These are phyloP conservation scores for Eucalyptus dawsonii DNA, from an alignment of 345 rosid genomes.

Conservation along the genomic window DNA sequence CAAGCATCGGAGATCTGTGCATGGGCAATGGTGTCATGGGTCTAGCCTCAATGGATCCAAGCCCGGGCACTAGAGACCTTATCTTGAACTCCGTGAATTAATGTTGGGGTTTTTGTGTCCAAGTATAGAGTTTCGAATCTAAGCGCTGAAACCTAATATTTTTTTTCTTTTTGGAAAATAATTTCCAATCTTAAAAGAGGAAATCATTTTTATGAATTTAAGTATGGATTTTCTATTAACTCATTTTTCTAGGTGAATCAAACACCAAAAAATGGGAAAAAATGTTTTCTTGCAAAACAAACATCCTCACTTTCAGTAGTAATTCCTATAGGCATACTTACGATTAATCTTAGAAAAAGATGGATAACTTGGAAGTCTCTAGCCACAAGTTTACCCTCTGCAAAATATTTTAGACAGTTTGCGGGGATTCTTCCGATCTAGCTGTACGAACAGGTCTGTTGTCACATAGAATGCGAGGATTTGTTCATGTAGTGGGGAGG, in stretches of 20 bases:
- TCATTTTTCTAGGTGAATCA: too few relatives aligned
- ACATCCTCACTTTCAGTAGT: background rate
- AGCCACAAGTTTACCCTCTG: background rate
- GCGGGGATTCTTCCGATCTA: background rate
- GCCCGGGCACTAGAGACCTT: background rate
- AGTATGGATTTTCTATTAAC: too few relatives aligned
- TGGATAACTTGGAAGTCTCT: background rate
- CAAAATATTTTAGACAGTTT: background rate
- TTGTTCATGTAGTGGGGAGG: background rate
- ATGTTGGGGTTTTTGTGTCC: background rate
- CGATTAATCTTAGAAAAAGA: background rate
- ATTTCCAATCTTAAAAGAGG: too few relatives aligned
- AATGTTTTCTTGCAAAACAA: too few relatives aligned
- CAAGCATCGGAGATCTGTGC: background rate
- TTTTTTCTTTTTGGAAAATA: too few relatives aligned
- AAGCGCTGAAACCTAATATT: fast-evolving
- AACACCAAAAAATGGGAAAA: too few relatives aligned
- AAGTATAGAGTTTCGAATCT: background rate
- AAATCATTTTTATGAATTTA: too few relatives aligned
- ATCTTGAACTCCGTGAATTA: fast-evolving
- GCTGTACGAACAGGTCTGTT: too few relatives aligned
- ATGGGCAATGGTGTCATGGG: fast-evolving
- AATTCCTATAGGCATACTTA: background rate
- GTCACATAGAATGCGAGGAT: background rate
- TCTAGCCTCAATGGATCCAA: background rate